Conservation (phyloP, 805 yeast species). For the Yamadazyma phyllophila region DNA sequence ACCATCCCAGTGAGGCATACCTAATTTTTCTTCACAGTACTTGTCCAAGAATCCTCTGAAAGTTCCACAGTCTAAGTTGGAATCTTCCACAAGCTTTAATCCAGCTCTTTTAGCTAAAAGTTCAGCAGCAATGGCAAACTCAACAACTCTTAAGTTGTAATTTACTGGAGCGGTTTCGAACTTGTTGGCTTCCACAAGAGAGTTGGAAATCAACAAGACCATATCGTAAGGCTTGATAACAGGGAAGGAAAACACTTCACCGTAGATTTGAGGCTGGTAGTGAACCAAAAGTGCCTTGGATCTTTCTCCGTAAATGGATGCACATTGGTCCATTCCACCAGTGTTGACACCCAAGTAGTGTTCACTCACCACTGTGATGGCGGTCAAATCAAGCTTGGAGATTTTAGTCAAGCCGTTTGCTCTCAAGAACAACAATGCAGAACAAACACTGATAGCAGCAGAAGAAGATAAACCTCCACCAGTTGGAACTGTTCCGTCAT, state of each 20-base stretch:
- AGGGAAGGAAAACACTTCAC: slow-evolving; percentile 55
- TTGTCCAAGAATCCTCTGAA: slow-evolving; percentile 63
- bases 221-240: slow-evolving; percentile 38
- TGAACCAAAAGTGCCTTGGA: slow-evolving; percentile 58
- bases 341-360: slow-evolving; percentile 72
- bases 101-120: slow-evolving; percentile 50
- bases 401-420: slow-evolving; percentile 47
- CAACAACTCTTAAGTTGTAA: slow-evolving; percentile 71
- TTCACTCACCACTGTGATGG: slow-evolving; percentile 63
- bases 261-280: slow-evolving; percentile 58
- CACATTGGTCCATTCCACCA: slow-evolving; percentile 82
- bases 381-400: slow-evolving; percentile 51
- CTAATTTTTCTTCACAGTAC: slow-evolving; percentile 34
- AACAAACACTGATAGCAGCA: slow-evolving; percentile 69
- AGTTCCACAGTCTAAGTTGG: slow-evolving; percentile 56
- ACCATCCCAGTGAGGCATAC: slow-evolving; percentile 43
- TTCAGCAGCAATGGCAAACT: slow-evolving; percentile 65
- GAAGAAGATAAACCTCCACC: slow-evolving; percentile 72
- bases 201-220: slow-evolving; percentile 61
- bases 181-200: slow-evolving; percentile 61
- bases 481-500: slow-evolving; percentile 67
- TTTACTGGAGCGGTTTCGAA: slow-evolving; percentile 67
- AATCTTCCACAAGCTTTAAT: slow-evolving; percentile 44
- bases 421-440: slow-evolving; percentile 54
- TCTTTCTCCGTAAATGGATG: slow-evolving; percentile 61